Evolutionary conservation across 2,329 filamentous ascomycete genomes (phyloP).

Genomic region (Aspergillus arachidicola): DNA sequence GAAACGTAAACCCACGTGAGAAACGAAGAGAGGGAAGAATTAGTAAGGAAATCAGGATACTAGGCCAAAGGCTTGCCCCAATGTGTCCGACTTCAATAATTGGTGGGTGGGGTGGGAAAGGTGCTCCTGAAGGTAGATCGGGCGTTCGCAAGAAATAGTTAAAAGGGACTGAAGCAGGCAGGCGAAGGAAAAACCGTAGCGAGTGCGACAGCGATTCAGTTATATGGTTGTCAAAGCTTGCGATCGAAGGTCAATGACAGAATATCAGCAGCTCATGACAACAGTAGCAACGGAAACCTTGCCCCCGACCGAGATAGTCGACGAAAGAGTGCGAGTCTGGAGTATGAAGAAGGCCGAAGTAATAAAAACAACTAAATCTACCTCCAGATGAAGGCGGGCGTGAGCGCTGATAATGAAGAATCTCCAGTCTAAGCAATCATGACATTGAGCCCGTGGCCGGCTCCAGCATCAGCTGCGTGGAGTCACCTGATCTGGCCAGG

Average conservation of each 20-base stretch:
- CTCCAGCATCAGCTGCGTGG: conserved; percentile 8
- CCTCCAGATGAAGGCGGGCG: conserved; percentile 7
- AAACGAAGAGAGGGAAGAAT: background rate
- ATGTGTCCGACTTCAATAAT: background rate
- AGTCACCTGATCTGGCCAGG: conserved; percentile 18
- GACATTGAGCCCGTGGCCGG: conserved; percentile 8
- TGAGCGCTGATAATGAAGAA: conserved; percentile 8
- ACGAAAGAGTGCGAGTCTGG: conserved; percentile 5
- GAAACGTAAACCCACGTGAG: conserved; percentile 6
- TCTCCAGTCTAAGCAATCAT: conserved; percentile 7
- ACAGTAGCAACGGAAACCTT: conserved; percentile 6
- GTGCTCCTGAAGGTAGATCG: background rate
- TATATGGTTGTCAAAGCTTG: conserved; percentile 6
- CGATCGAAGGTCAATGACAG: conserved; percentile 2
- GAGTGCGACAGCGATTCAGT: conserved; percentile 4
- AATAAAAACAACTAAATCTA: conserved; percentile 2
- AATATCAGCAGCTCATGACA: conserved; percentile 15
- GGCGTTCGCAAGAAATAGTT: background rate
- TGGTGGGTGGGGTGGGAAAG: background rate
- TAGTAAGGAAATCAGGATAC: background rate
- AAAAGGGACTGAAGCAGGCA: background rate
- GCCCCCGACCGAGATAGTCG: background rate
- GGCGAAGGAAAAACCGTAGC: conserved; percentile 1
- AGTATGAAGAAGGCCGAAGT: conserved; percentile 1
- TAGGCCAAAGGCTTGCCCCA: background rate